Percentiles rank a stretch among this genome's conserved stretches.
These are phyloP conservation scores for Populus hybrid DNA, from an alignment of 441 rosid species.

Conservation along the genomic window DNA sequence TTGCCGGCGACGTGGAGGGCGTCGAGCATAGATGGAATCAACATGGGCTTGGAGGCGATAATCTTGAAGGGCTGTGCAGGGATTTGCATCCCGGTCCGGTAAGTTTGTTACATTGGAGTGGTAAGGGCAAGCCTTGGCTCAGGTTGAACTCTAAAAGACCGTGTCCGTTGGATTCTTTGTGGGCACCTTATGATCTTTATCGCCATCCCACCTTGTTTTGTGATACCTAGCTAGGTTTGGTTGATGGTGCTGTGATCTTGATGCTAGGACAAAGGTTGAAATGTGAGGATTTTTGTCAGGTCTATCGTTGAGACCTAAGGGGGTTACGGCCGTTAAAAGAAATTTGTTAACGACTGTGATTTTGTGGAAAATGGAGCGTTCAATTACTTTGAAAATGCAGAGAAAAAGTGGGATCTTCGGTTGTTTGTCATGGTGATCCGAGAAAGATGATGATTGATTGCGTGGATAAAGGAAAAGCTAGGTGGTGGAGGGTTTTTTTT, in stretches of 20 bases:
- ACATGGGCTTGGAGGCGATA: slow-evolving; percentile 78
- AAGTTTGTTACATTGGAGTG: slow-evolving; percentile 83
- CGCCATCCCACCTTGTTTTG: slow-evolving; percentile 41
- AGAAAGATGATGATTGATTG: not conserved
- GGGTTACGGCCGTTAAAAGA: no score
- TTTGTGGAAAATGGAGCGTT: not conserved
- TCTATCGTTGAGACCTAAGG: not conserved
- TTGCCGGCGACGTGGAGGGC: slow-evolving; percentile 65
- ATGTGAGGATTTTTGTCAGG: not conserved
- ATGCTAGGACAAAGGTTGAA: not conserved
- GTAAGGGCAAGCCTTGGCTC: slow-evolving; percentile 81
- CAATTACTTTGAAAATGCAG: not conserved
- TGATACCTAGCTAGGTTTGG: slow-evolving; percentile 20
- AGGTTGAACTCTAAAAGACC: slow-evolving; percentile 55
- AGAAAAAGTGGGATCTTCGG: not conserved
- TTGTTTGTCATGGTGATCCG: not conserved
- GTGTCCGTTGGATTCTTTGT: slow-evolving; percentile 59
- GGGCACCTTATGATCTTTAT: slow-evolving; percentile 69
- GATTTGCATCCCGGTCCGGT: slow-evolving; percentile 68
- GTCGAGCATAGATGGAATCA: slow-evolving; percentile 85
- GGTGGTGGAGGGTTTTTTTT: not conserved
- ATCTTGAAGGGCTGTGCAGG: slow-evolving; percentile 60
- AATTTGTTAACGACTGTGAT: not conserved
- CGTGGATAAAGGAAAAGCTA: not conserved
- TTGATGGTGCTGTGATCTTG: not conserved